phyloP scores from a whole-genome alignment of 2,329 filamentous ascomycete genomes.

The Claviceps capensis region DNA sequence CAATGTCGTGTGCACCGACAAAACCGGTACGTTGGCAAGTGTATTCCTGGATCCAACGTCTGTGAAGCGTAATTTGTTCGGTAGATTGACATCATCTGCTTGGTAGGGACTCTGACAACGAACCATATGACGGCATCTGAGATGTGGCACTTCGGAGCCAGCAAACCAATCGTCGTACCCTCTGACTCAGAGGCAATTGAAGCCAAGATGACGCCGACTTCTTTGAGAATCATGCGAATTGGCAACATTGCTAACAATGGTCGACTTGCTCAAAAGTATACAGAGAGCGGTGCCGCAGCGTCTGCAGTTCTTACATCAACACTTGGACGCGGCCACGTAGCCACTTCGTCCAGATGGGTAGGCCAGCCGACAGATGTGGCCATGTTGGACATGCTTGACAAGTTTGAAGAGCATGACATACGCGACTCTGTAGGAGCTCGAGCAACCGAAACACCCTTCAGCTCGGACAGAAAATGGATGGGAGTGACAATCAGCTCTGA shows the following conservation, averaged over 20 bases:
- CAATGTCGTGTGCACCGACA: slow-evolving; percentile 98
- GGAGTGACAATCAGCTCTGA: slow-evolving; percentile 69
- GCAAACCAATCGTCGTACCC: slow-evolving; percentile 36
- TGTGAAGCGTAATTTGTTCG: background rate
- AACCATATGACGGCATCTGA: slow-evolving; percentile 98
- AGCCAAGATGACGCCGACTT: slow-evolving; percentile 54
- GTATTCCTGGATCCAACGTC: background rate
- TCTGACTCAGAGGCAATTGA: slow-evolving; percentile 41
- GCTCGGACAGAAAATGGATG: slow-evolving; percentile 98
- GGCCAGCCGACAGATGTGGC: slow-evolving; percentile 96
- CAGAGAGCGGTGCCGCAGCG: slow-evolving; percentile 56
- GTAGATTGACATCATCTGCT: background rate
- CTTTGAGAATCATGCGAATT: slow-evolving; percentile 70
- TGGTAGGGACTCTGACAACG: slow-evolving; percentile 69
- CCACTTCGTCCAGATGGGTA: slow-evolving; percentile 74
- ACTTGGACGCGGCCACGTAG: slow-evolving; percentile 43
- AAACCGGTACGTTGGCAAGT: slow-evolving; percentile 50
- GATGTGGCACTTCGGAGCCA: slow-evolving; percentile 82
- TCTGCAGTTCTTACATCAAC: slow-evolving; percentile 74
- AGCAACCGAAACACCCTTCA: slow-evolving; percentile 81
- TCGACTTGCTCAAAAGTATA: slow-evolving; percentile 58
- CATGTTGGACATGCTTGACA: slow-evolving; percentile 85
- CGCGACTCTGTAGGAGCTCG: slow-evolving; percentile 74
- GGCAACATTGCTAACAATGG: slow-evolving; percentile 96
- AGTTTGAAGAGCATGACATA: slow-evolving; percentile 82